phyloP scores from a whole-genome alignment of 257 asterid species.

The Asclepias syriaca region DNA sequence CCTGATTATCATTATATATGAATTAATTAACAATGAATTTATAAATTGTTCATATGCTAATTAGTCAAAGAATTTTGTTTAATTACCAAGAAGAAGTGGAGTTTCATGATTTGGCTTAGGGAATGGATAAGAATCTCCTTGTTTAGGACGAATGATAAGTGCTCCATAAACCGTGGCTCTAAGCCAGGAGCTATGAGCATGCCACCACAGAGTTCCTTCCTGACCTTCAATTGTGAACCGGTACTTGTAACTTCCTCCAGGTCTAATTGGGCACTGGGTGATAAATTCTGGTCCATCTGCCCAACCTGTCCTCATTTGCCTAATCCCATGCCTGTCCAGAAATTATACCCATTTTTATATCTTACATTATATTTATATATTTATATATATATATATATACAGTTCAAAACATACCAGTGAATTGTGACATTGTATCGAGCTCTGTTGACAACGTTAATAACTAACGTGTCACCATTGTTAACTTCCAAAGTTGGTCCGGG shows the following conservation, averaged over 20 bases:
- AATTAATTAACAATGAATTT: neutral
- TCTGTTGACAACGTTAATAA: conserved; percentile 55
- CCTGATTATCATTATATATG: conserved; percentile 39
- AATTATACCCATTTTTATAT: neutral
- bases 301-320: conserved; percentile 81
- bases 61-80: neutral
- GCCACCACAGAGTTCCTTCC: conserved; percentile 97
- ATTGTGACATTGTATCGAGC: conserved; percentile 80
- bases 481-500: conserved; percentile 87
- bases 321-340: conserved; percentile 69
- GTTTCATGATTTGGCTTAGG: conserved; percentile 69
- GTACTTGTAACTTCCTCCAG: conserved; percentile 72
- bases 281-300: conserved; percentile 89
- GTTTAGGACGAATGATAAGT: conserved; percentile 57
- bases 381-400: too few relatives aligned
- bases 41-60: neutral
- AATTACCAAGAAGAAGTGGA: conserved; percentile 66
- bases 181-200: conserved; percentile 97
- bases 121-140: conserved; percentile 68
- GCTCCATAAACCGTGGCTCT: conserved; percentile 92
- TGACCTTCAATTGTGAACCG: conserved; percentile 76
- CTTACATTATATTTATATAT: too few relatives aligned
- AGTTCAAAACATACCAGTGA: conserved; percentile 75
- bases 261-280: conserved; percentile 85
- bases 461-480: conserved; percentile 74